phyloP scores from a whole-genome alignment of 2,329 filamentous ascomycete genomes.

The Cladosporium sp. region DNA sequence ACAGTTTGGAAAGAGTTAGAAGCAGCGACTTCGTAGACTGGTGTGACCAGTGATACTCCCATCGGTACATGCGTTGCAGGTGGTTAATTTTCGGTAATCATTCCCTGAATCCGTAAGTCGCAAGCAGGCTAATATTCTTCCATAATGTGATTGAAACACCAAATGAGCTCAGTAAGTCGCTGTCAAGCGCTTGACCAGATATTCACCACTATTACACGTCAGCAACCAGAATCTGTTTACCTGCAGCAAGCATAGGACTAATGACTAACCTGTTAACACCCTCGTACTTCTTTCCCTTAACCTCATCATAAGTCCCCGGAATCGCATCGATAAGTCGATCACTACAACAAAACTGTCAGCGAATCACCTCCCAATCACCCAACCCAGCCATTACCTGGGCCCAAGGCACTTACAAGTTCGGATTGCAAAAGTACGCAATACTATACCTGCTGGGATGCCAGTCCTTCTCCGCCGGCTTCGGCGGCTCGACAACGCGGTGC shows the following conservation, averaged over 20 bases:
- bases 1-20: too few relatives aligned
- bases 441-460: slow-evolving; percentile 77
- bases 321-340: slow-evolving; percentile 75
- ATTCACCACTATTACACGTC: slow-evolving; percentile 64
- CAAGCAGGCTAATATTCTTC: too few relatives aligned
- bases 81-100: too few relatives aligned
- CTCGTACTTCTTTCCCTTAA: slow-evolving; percentile 72
- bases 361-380: too few relatives aligned
- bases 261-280: slow-evolving; percentile 59
- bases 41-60: too few relatives aligned
- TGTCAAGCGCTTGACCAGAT: slow-evolving; percentile 74
- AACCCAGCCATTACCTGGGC: too few relatives aligned
- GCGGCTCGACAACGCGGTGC: slow-evolving; percentile 85
- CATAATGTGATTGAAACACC: too few relatives aligned
- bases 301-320: slow-evolving; percentile 71
- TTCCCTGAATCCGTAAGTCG: too few relatives aligned
- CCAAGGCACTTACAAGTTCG: slow-evolving; percentile 64
- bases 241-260: too few relatives aligned
- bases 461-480: slow-evolving; percentile 47
- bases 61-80: too few relatives aligned
- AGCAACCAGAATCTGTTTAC: not conserved
- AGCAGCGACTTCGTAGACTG: too few relatives aligned
- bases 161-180: slow-evolving; percentile 58
- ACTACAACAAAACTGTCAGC: slow-evolving; percentile 15
- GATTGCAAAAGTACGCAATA: slow-evolving; percentile 92